A percentile compares a stretch with the other conserved stretches of the same genome.
Conservation (phyloP, 805 yeast genomes). For the Grigorovia transvaalensis region DNA sequence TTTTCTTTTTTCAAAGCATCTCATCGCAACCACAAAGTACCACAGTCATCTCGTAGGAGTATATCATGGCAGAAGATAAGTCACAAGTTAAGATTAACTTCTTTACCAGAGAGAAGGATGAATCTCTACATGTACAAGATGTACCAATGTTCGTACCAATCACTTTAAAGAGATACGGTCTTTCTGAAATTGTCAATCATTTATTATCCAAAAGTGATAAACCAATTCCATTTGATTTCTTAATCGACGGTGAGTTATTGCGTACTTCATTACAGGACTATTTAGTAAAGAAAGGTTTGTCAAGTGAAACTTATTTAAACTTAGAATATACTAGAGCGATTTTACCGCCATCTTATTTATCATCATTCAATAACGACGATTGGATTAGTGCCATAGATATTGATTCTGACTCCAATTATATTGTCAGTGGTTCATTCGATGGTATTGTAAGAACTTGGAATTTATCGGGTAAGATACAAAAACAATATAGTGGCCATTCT, state of each 20-base stretch:
- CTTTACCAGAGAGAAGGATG: slow-evolving; percentile 78
- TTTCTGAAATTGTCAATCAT: slow-evolving; percentile 92
- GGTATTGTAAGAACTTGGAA: slow-evolving; percentile 90
- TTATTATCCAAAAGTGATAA: slow-evolving; percentile 43
- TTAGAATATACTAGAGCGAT: slow-evolving; percentile 88
- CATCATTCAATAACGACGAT: slow-evolving; percentile 85
- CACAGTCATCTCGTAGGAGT: not conserved
- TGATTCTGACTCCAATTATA: slow-evolving; percentile 33
- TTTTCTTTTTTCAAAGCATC: slow-evolving; percentile 8
- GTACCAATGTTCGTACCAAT: slow-evolving; percentile 85
- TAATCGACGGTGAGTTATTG: slow-evolving; percentile 74
- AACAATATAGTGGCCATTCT: slow-evolving; percentile 78
- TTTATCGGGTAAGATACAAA: slow-evolving; percentile 65
- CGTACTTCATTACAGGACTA: slow-evolving; percentile 75
- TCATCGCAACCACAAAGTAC: slow-evolving; percentile 6
- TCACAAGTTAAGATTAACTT: slow-evolving; percentile 74
- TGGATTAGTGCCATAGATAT: slow-evolving; percentile 73
- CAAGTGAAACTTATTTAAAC: slow-evolving; percentile 67
- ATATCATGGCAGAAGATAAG: slow-evolving; percentile 25
- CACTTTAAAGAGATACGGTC: slow-evolving; percentile 75
- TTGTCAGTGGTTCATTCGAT: slow-evolving; percentile 86
- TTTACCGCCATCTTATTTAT: slow-evolving; percentile 85
- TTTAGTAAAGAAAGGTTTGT: slow-evolving; percentile 62
- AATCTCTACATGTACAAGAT: slow-evolving; percentile 58
- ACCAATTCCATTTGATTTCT: slow-evolving; percentile 85